Percentiles rank a stretch among this genome's conserved stretches.
phyloP scores from a whole-genome alignment of 2,329 filamentous ascomycete genomes.

The Ophiosphaerella korrae region DNA sequence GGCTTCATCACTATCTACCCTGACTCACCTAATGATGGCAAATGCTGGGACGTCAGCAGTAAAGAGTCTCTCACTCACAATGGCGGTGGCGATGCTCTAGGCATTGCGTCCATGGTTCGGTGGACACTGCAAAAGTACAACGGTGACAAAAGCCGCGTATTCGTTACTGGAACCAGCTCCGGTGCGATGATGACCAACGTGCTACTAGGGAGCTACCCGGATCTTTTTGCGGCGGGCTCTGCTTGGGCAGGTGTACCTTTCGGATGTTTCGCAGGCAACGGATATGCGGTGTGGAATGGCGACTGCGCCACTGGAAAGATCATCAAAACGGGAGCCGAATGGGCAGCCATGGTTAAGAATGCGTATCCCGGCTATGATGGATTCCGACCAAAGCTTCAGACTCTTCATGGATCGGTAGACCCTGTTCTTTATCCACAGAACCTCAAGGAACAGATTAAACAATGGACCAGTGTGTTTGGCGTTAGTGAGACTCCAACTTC shows the following conservation, averaged over 20 bases:
- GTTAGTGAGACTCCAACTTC: slow-evolving; percentile 27
- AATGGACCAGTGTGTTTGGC: slow-evolving; percentile 41
- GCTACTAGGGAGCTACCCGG: slow-evolving; percentile 40
- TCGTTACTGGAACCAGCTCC: slow-evolving; percentile 42
- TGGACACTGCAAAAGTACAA: slow-evolving; percentile 36
- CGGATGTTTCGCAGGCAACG: slow-evolving; percentile 41
- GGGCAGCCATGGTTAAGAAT: slow-evolving; percentile 33
- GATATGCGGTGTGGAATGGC: slow-evolving; percentile 40
- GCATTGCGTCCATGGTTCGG: slow-evolving; percentile 41
- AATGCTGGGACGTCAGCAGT: slow-evolving; percentile 45
- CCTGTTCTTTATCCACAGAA: slow-evolving; percentile 38
- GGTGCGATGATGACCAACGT: slow-evolving; percentile 47
- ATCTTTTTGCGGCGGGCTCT: slow-evolving; percentile 42
- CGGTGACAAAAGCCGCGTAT: slow-evolving; percentile 36
- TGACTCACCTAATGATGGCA: slow-evolving; percentile 35
- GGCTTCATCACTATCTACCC: slow-evolving; percentile 46
- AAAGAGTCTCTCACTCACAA: slow-evolving; percentile 40
- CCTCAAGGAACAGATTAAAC: slow-evolving; percentile 41
- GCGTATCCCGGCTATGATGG: slow-evolving; percentile 40
- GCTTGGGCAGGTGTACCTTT: slow-evolving; percentile 44
- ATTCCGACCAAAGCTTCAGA: slow-evolving; percentile 40
- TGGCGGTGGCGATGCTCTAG: slow-evolving; percentile 40
- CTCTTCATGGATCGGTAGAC: slow-evolving; percentile 36
- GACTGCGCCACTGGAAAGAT: slow-evolving; percentile 39
- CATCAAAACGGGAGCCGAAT: slow-evolving; percentile 37